Percentiles rank a stretch among this genome's conserved stretches.
These are phyloP conservation scores for Colletotrichum sp. DNA, from an alignment of 2,329 filamentous ascomycete species.

Conservation along the genomic window DNA sequence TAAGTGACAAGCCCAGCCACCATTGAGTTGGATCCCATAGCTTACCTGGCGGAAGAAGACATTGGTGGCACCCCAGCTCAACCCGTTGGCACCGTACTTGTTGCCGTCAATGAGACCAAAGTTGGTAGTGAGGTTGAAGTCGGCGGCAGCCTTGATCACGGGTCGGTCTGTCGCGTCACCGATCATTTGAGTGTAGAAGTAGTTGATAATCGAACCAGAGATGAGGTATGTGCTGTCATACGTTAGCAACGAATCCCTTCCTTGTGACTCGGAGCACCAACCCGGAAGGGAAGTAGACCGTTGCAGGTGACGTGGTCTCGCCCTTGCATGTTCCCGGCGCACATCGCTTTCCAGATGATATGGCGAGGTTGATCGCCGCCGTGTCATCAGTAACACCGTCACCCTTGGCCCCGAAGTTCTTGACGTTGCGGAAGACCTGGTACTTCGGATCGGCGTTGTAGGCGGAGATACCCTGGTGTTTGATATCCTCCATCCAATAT, in stretches of 20 bases:
- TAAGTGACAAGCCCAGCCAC: not conserved
- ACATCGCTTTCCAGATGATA: conserved; percentile 44
- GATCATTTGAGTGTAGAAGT: conserved; percentile 81
- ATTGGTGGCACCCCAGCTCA: conserved; percentile 60
- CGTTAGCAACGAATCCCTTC: not conserved
- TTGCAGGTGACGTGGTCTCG: conserved; percentile 44
- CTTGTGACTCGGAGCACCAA: conserved; percentile 10
- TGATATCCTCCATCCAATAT: conserved; percentile 49
- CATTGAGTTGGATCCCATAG: not conserved
- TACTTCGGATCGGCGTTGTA: conserved; percentile 48
- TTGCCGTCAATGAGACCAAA: conserved; percentile 54
- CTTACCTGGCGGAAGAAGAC: conserved; percentile 61
- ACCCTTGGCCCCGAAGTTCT: conserved; percentile 44
- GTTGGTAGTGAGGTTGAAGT: conserved; percentile 43
- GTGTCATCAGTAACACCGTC: conserved; percentile 41
- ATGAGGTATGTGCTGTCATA: conserved; percentile 66
- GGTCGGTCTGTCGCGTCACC: conserved; percentile 68
- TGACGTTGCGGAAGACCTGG: conserved; percentile 52
- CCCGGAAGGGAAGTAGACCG: conserved; percentile 42
- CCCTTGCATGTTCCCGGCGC: conserved; percentile 32
- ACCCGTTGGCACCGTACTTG: conserved; percentile 41
- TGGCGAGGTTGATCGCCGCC: conserved; percentile 37
- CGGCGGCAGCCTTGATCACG: conserved; percentile 55
- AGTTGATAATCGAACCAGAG: conserved; percentile 71
- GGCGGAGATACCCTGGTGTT: conserved; percentile 50